Percentiles rank a stretch among this genome's conserved stretches.
Conservation (phyloP, 148 eudicot species). For the Rhododendron henanense region DNA sequence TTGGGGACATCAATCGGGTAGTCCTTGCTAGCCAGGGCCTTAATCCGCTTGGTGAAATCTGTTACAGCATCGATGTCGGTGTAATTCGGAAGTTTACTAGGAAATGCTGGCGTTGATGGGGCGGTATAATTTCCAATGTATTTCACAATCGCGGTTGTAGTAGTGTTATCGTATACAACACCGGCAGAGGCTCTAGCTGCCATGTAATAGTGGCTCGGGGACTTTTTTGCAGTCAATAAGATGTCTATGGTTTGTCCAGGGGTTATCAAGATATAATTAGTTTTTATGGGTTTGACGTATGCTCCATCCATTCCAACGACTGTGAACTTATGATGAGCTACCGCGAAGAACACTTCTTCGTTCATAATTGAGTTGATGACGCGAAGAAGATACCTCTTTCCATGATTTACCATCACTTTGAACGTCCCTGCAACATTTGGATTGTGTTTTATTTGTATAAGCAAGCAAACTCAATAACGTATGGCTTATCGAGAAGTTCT, state of each 20-base stretch:
- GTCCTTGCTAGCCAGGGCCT: constrained; percentile 5
- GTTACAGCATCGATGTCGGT: constrained; percentile 9
- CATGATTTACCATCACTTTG: constrained; percentile 12
- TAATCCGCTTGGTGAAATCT: constrained; percentile 7
- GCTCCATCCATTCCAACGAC: constrained; percentile 25
- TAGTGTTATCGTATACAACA: constrained; percentile 16
- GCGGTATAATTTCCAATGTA: constrained; percentile 11
- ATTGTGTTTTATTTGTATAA: neutral
- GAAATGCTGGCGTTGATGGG: constrained; percentile 10
- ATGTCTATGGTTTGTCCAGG: constrained; percentile 33
- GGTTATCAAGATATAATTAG: constrained; percentile 25
- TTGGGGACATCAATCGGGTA: constrained; percentile 21
- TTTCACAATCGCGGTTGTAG: constrained; percentile 26
- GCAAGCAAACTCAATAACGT: neutral
- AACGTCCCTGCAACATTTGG: constrained; percentile 11
- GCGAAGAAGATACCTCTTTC: constrained; percentile 30
- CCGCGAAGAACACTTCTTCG: constrained; percentile 24
- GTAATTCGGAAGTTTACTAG: constrained; percentile 15
- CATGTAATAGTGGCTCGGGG: constrained; percentile 21
- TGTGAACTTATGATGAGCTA: constrained; percentile 20
- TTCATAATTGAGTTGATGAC: constrained; percentile 23
- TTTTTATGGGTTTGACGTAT: constrained; percentile 22
- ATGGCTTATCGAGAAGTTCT: neutral
- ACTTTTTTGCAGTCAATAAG: constrained; percentile 21
- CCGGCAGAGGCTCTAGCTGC: constrained; percentile 17